phyloP scores from a whole-genome alignment of 345 rosid genomes.

The Rhodomyrtus tomentosa region DNA sequence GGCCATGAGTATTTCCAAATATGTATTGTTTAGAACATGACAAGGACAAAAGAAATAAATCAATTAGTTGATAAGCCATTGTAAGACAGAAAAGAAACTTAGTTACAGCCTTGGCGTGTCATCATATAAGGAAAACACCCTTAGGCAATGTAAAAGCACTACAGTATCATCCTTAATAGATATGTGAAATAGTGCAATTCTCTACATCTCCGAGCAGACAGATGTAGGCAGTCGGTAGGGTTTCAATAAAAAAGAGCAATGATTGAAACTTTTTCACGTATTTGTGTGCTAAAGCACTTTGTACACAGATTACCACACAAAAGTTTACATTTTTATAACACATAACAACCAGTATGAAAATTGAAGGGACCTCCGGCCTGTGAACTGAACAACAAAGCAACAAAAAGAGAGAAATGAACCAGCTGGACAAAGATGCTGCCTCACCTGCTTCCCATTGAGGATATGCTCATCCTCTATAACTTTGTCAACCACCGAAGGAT shows the following conservation, averaged over 20 bases:
- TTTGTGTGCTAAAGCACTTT: background rate
- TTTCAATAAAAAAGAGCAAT: background rate
- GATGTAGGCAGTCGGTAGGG: background rate
- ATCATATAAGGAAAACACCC: background rate
- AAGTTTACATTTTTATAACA: background rate
- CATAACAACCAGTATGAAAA: background rate
- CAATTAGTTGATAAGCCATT: background rate
- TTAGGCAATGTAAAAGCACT: background rate
- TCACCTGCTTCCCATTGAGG: slow-evolving; percentile 82
- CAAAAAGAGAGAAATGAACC: background rate
- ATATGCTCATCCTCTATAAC: slow-evolving; percentile 68
- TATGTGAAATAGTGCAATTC: background rate
- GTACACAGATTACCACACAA: background rate
- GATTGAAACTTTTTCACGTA: background rate
- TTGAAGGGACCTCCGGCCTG: background rate
- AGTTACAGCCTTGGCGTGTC: background rate
- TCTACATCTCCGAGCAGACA: background rate
- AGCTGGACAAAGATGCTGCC: background rate
- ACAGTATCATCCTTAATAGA: background rate
- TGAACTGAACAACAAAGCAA: background rate
- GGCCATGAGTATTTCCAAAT: background rate
- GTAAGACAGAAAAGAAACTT: background rate
- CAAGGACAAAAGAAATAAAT: background rate
- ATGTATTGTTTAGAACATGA: background rate
- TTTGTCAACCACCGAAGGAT: slow-evolving; percentile 76